phyloP scores from a whole-genome alignment of 768 basidiomycete genomes.

The Rhizopogon roseolus region DNA sequence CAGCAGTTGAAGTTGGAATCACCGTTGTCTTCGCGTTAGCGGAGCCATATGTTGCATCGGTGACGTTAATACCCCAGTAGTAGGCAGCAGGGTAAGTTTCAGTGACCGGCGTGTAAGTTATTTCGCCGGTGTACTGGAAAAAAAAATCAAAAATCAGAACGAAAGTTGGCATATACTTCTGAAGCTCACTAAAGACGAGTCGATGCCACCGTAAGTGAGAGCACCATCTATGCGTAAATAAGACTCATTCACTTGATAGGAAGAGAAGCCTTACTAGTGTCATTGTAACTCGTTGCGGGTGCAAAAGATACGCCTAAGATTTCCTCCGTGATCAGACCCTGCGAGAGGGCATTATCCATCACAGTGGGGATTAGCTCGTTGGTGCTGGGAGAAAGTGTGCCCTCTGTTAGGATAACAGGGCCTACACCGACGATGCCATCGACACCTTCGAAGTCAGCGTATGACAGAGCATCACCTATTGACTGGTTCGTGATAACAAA shows the following conservation, averaged over 20 bases:
- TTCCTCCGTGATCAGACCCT: conserved; percentile 9
- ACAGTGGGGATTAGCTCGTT: conserved; percentile 12
- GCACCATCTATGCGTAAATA: conserved; percentile 7
- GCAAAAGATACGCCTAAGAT: conserved; percentile 12
- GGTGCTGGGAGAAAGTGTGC: conserved; percentile 2
- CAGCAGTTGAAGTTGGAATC: conserved; percentile 9
- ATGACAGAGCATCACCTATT: conserved; percentile 13
- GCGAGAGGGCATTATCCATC: conserved; percentile 12
- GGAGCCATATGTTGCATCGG: conserved; percentile 1
- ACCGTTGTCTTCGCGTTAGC: conserved; percentile 1
- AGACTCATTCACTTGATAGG: background rate
- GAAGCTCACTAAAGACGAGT: conserved; percentile 4
- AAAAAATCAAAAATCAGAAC: background rate
- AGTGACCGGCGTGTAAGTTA: conserved; percentile 16
- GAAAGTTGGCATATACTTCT: background rate
- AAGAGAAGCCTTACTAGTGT: conserved; percentile 1
- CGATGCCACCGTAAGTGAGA: conserved; percentile 14
- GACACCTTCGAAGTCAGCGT: conserved; percentile 12
- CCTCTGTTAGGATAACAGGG: conserved; percentile 9
- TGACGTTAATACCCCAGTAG: conserved; percentile 17
- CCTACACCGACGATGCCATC: conserved; percentile 15
- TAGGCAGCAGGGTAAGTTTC: conserved; percentile 11
- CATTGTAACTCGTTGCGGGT: conserved; percentile 8
- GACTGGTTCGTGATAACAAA: conserved; percentile 15
- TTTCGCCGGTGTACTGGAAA: conserved; percentile 10